Base-by-base conservation (phyloP, 163 green algal species). In the Picocystis sp. region DNA sequence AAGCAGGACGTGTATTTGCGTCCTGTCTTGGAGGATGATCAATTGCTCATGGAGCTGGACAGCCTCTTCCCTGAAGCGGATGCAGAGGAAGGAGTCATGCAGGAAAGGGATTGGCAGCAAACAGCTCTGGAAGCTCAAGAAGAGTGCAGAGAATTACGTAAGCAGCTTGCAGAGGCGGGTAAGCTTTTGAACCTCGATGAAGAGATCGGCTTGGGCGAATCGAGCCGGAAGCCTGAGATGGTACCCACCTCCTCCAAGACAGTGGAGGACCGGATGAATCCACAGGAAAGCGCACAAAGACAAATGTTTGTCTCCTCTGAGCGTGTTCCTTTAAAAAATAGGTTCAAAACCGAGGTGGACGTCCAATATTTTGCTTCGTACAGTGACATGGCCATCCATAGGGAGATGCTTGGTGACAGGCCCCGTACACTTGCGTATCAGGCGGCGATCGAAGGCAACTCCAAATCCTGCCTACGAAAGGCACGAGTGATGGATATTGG, bases 341-440 rank as follows among this genome's bases (percentile, higher is more conserved):
- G 34, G 47, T 45, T 45, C 24, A 54, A 54, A 8, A 34, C 38
- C n/a, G 33, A 24, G 5, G 38, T 54, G 9, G 47, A 54, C 47
- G 38, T 45, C 9, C 11, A 54, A 33, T 54, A 54, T 34, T 54
- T 54, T 54, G 47, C 34, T 11, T 54, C 47, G 3, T 54, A 54
- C 47, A 34, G 24, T 24, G 47, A 34, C 15, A 45, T 54, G 34
- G 47, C 24, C 47, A 54, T 54, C 47, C 47, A 54, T 11, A 54
- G 47, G 47, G 47, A 54, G 11, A 54, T 54, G 47, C 47, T 54
- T 11, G 34, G 24, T 8, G 47, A 54, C 47, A 3, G 47, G 47
- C 47, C 47, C 3, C 34, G 47, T 11, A 54, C 38, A 11, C 24
- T 54, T 22, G 47, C 47, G 17, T 54, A 54, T 11, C 34, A 34